Percentiles rank a stretch among this genome's conserved stretches.
Conservation (phyloP, 257 asterid genomes). For the Solanum sejunctum region DNA sequence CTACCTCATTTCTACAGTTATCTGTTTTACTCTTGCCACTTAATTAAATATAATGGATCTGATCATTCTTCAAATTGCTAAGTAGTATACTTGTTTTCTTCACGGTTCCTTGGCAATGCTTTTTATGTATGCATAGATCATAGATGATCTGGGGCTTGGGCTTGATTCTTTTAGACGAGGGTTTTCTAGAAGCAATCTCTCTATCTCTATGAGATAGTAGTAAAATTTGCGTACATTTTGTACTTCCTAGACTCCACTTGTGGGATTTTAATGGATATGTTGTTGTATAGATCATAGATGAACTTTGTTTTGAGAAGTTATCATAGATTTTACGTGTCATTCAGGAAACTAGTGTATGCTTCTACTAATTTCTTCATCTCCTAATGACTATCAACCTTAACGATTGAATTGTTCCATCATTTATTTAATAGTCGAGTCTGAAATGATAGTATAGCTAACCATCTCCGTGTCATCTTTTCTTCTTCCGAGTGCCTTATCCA, state of each 20-base stretch:
- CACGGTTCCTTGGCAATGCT: neutral
- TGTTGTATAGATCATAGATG: neutral
- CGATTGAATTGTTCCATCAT: neutral
- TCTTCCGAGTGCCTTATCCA: neutral
- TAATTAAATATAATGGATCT: neutral
- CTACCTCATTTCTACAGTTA: neutral
- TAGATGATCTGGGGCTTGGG: neutral
- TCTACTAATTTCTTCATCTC: neutral
- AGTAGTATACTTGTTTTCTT: neutral
- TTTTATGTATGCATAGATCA: neutral
- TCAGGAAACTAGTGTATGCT: neutral
- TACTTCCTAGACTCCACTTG: too few species aligned
- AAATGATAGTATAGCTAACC: neutral
- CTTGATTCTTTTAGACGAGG: too few species aligned
- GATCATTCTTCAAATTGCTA: neutral
- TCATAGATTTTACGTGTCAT: neutral
- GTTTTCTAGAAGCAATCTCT: too few species aligned
- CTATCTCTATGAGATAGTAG: too few species aligned
- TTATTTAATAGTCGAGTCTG: neutral
- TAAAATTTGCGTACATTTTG: too few species aligned
- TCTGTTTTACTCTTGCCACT: neutral
- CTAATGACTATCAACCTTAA: neutral
- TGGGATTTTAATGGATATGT: too few species aligned
- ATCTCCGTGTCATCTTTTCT: neutral
- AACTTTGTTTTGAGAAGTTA: neutral